Conservation (phyloP, 345 rosid genomes). For the Citrus sp. region DNA sequence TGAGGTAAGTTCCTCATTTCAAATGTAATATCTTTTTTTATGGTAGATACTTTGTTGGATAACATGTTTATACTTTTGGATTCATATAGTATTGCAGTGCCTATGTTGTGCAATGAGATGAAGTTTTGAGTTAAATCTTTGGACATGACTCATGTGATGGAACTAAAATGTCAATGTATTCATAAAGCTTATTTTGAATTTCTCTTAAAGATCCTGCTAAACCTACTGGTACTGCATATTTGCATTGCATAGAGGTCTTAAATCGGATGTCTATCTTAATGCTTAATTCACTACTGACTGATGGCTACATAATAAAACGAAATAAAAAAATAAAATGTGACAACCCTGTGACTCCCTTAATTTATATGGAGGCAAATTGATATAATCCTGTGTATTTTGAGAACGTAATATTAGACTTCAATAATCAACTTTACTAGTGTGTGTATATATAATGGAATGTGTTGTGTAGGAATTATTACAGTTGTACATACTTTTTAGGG, state of each 20-base stretch:
- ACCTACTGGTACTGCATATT: neutral
- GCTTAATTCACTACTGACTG: neutral
- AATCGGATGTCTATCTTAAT: neutral
- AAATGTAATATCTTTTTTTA: neutral
- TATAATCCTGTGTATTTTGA: neutral
- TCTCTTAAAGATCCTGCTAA: neutral
- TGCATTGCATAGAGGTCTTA: neutral
- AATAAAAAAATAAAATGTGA: too few species aligned
- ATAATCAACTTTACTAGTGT: too few species aligned
- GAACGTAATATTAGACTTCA: neutral
- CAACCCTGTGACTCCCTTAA: neutral
- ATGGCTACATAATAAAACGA: neutral
- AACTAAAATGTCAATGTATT: neutral
- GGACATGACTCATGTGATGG: neutral
- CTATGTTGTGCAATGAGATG: neutral
- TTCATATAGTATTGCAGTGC: neutral
- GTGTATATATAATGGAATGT: neutral
- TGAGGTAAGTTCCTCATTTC: conserved; percentile 38
- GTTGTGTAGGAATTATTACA: neutral
- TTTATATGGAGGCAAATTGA: neutral
- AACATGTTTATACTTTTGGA: neutral
- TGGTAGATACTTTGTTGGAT: neutral
- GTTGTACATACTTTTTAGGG: neutral
- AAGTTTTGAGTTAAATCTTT: neutral
- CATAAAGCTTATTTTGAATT: neutral